phyloP scores from a whole-genome alignment of 2,329 filamentous ascomycete species.

The Colletotrichum sp. region DNA sequence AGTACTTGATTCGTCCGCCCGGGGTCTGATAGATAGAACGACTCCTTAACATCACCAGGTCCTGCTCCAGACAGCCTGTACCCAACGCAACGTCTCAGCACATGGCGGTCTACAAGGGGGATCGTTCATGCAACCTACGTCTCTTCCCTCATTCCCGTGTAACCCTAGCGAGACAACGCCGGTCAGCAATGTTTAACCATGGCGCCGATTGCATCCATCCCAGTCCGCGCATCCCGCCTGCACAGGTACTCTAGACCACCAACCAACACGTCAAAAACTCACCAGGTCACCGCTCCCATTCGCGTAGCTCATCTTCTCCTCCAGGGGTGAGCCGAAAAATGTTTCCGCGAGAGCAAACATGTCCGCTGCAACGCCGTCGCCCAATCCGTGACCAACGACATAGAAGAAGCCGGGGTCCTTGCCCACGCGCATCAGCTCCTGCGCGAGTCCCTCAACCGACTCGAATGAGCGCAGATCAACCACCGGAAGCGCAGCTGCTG shows the following conservation, averaged over 20 bases:
- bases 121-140: background rate
- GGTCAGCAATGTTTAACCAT: background rate
- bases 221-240: background rate
- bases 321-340: slow-evolving; percentile 9
- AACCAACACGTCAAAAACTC: background rate
- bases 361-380: slow-evolving; percentile 14
- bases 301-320: background rate
- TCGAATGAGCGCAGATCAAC: slow-evolving; percentile 10
- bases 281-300: slow-evolving; percentile 22
- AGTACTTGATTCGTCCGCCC: background rate
- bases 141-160: slow-evolving; percentile 23
- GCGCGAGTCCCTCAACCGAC: slow-evolving; percentile 3
- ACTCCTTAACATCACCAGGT: slow-evolving; percentile 21
- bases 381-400: slow-evolving; percentile 17
- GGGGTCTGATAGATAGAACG: slow-evolving; percentile 21
- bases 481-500: slow-evolving; percentile 4
- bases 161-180: slow-evolving; percentile 10
- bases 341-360: slow-evolving; percentile 12
- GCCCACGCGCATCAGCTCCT: slow-evolving; percentile 21
- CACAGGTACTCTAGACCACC: background rate
- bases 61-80: slow-evolving; percentile 17
- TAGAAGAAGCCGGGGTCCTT: slow-evolving; percentile 23
- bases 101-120: background rate
- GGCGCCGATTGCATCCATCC: background rate
- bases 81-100: background rate